Base-by-base conservation (phyloP, 108 stramenopile species). In the Nitzschia inconspicua region DNA sequence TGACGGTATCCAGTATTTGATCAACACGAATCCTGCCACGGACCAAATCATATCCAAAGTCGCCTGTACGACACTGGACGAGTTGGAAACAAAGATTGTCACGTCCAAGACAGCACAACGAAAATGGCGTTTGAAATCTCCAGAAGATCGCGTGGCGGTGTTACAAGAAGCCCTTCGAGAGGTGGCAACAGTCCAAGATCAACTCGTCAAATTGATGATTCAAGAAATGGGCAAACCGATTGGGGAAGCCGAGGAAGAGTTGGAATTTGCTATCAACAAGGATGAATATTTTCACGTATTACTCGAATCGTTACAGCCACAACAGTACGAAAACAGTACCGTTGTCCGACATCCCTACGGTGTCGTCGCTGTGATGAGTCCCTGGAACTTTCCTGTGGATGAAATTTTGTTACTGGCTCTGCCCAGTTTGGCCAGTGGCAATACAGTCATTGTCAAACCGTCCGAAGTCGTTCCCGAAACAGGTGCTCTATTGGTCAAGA, bases 391-490 rank as follows among this genome's bases (percentile, higher is more conserved):
- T 72, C 93, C 96, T 3, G 88, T 80, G 8, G 93, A 85, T 40
- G 88, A 95, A 70, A 94, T 93, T 47, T 55, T 93, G 29, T 61
- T 94, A 4, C 66, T 95, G 58, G 84, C 85, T n/a, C 24, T 92
- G 23, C 83, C 76, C 16, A 76, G 81, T 3, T 23, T 92, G 14
- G 86, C 77, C 23, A 79, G 80, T 3, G 82, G 82, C 19, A 77
- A 82, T 59, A 66, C 76, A 9, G 79, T 97, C 51, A 87, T 98
- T 47, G 79, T 96, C 46, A 98, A 98, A 71, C 90, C 95, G 13
- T 90, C 96, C 2, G 96, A 97, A 66, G 84, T 82, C 14, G 89
- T 96, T 18, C 96, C 96, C 4, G 78, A 91, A 35, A 86, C 82
- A 10, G 93, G 86, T 11, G 72, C 78, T 0, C 24, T 70, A 22